phyloP scores from a whole-genome alignment of 257 asterid genomes.

The Gentiana straminea region DNA sequence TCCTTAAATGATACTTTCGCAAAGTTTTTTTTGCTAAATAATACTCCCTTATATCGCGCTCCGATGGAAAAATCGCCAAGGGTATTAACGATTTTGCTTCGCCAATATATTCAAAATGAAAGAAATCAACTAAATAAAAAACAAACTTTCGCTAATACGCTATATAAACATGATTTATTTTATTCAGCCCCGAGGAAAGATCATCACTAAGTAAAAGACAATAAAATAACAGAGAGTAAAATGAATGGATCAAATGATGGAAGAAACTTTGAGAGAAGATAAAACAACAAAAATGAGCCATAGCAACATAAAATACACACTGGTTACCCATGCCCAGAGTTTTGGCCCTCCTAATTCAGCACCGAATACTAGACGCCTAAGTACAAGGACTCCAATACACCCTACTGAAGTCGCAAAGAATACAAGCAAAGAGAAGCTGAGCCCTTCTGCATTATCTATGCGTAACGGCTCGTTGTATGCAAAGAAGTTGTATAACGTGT shows the following conservation, averaged over 20 bases:
- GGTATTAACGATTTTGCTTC: no score
- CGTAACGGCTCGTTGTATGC: slow-evolving; percentile 65
- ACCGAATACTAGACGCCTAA: slow-evolving; percentile 58
- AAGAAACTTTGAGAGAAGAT: slow-evolving; percentile 60
- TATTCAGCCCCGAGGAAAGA: no score
- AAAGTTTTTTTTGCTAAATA: no score
- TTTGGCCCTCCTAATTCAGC: slow-evolving; percentile 94
- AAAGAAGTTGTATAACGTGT: slow-evolving; percentile 66
- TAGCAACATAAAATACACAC: slow-evolving; percentile 47
- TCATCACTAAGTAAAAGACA: no score
- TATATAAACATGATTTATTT: no score
- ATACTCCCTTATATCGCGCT: no score
- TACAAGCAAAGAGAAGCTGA: slow-evolving; percentile 72
- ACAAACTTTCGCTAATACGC: no score
- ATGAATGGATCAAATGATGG: slow-evolving; percentile 24
- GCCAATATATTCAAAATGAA: no score
- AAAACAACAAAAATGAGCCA: slow-evolving; percentile 64
- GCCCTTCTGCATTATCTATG: slow-evolving; percentile 62
- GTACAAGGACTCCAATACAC: slow-evolving; percentile 68
- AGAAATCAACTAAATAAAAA: no score
- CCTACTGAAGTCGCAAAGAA: slow-evolving; percentile 81
- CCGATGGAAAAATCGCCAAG: no score
- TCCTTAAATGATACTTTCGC: no score
- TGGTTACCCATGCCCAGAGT: slow-evolving; percentile 80
- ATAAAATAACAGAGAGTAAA: background rate